Base-by-base conservation (phyloP, 306 rosid genomes). In the Rosa chinensis region DNA sequence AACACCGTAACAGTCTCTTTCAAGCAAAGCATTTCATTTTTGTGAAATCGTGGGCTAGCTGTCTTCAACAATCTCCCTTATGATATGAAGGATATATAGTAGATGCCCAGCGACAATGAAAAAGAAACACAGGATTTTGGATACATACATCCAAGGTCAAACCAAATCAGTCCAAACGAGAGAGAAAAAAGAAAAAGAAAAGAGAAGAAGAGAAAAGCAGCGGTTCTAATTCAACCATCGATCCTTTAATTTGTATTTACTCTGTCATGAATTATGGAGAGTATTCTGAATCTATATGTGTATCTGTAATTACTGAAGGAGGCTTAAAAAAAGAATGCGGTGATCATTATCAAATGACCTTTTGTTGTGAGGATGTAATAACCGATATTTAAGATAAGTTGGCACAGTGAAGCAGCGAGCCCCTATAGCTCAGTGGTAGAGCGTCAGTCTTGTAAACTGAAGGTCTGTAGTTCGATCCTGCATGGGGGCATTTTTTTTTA, bases 381-480 rank as follows among this genome's bases (percentile, higher is more conserved):
- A 44, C 13, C 3, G 10, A 45, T 8, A 45, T 8, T 45, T 45
- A 0, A 2, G 1, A 50, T 13, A 50, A 20, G 25, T 59, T 59
- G 8, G 12, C 14, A 23, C 5, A 59, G 6, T 4, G 9, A 21
- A 23, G 13, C 37, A 59, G 23, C 5, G 1, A 2, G 86, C 86
- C 84, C 82, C 58, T 85, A 85, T 85, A 81, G 85, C 85, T 85
- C 85, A 78, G 83, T 81, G 88, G 88, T 81, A 81, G 88, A 81
- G 88, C 83, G 85, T 78, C 83, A 81, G 88, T 85, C 85, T 85
- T 85, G 85, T 81, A 85, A 81, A 85, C 83, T 81, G 85, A 81
- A 85, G 88, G 83, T 85, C 85, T 74, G 81, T 64, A 81, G 88
- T 85, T 85, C 85, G 81, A 85, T 81, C 88, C 85, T 85, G 85